Conservation (phyloP, 1,139 yeast genomes). For the Geotrichum candidum region DNA sequence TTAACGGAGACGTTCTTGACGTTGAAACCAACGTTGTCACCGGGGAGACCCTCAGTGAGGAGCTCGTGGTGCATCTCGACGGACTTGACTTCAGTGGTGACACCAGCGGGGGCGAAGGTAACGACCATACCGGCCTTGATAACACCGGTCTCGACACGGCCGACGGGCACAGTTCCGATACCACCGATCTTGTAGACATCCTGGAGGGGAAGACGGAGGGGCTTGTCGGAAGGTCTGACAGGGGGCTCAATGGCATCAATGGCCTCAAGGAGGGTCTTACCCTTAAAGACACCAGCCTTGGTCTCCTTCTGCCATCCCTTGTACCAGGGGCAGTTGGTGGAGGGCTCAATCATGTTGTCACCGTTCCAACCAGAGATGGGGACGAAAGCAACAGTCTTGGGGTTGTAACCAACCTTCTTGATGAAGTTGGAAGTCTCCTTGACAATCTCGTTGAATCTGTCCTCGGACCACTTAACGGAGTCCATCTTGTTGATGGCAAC, state of each 20-base stretch:
- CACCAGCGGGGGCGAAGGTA: slow-evolving; percentile 87
- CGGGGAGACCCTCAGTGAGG: slow-evolving; percentile 79
- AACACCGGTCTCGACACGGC: slow-evolving; percentile 89
- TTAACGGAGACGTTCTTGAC: slow-evolving; percentile 90
- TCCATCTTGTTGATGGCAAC: slow-evolving; percentile 94
- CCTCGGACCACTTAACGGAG: slow-evolving; percentile 80
- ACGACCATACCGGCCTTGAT: slow-evolving; percentile 91
- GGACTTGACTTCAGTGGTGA: slow-evolving; percentile 89
- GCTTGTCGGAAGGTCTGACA: slow-evolving; percentile 79
- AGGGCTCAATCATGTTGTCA: slow-evolving; percentile 85
- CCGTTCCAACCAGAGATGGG: slow-evolving; percentile 95
- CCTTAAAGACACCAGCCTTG: slow-evolving; percentile 71
- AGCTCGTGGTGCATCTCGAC: slow-evolving; percentile 93
- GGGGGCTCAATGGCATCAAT: slow-evolving; percentile 85
- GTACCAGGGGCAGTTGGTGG: slow-evolving; percentile 85
- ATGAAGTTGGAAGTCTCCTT: slow-evolving; percentile 83
- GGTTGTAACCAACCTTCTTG: slow-evolving; percentile 68
- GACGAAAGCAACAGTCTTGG: slow-evolving; percentile 85
- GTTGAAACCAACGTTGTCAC: slow-evolving; percentile 95
- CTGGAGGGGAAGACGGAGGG: slow-evolving; percentile 86
- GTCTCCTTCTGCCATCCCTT: slow-evolving; percentile 86
- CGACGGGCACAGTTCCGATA: slow-evolving; percentile 92
- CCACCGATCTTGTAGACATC: slow-evolving; percentile 93
- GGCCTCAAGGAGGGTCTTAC: slow-evolving; percentile 85
- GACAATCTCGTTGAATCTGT: slow-evolving; percentile 73